Base-by-base conservation (phyloP, 1,284 basidiomycete species). In the Ceratobasidium sp. region DNA sequence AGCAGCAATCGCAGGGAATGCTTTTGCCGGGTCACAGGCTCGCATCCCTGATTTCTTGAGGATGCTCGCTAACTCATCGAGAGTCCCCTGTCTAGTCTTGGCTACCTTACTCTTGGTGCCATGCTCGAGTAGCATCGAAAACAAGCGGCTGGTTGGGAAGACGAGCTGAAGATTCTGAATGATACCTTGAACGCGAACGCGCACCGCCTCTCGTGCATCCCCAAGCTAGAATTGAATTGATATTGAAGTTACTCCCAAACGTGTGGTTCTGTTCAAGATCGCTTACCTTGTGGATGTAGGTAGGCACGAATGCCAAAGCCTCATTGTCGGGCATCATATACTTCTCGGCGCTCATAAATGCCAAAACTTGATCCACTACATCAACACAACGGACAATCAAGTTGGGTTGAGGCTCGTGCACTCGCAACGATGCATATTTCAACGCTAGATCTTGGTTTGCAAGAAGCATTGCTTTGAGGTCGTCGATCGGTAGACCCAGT, bases 401-500 rank as follows among this genome's bases (percentile, higher is more conserved):
- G 75, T 94, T 97, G 5, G 96, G 94, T 77, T 97, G 96, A 69
- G 95, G 92, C 77, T 97, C 93, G 72, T 96, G 88, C 46, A 91
- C 84, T 72, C 94, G 91, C 73, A 99, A 84, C 1, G 95, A 95
- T 19, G 90, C 85, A 74, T 99, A 99, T 82, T 98, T 98, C 76
- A 99, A 82, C 1, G 93, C 86, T 39, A 99, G 81, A 77, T 99
- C 97, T 53, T 93, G 87, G 77, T 96, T 98, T 33, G 93, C 92
- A 29, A 96, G 75, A 69, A 93, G 88, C n/a, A 91, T 81, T 30
- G 84, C 84, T 74, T 85, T 83, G 11, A 88, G 77, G 64, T 87
- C 85, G 13, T 85, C 84, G 7, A 80, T 76, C 6, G 79, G 73
- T 29, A 85, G 72, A 1, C 82, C 86, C 62, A 82, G 85, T 64